Evolutionary conservation across 306 rosid genomes (phyloP).

Genomic region (Lagenaria siceraria): DNA sequence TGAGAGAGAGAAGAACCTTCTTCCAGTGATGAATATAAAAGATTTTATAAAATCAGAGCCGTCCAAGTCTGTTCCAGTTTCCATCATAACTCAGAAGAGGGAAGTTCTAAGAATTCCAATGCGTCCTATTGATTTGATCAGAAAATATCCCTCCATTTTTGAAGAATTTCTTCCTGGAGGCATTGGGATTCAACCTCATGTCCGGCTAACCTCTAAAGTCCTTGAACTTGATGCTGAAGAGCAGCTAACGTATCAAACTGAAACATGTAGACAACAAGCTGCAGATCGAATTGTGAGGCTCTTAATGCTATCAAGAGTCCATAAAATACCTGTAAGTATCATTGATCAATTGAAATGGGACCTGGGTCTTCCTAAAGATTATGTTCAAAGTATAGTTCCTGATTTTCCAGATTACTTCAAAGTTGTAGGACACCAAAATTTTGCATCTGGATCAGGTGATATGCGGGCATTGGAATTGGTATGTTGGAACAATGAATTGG

Average conservation of each 20-base stretch:
- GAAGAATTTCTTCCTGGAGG: constrained; percentile 44
- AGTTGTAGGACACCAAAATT: constrained; percentile 8
- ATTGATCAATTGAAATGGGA: constrained; percentile 53
- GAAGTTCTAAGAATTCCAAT: constrained; percentile 37
- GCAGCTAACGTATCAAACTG: constrained; percentile 28
- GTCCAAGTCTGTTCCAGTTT: constrained; percentile 60
- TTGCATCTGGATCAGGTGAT: constrained; percentile 7
- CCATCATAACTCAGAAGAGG: constrained; percentile 31
- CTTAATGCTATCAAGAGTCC: constrained; percentile 46
- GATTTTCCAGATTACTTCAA: constrained; percentile 75
- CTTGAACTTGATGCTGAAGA: constrained; percentile 43
- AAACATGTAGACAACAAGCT: constrained; percentile 30
- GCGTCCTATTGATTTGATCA: constrained; percentile 57
- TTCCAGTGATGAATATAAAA: constrained; percentile 37
- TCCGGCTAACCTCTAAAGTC: constrained; percentile 36
- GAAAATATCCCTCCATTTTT: constrained; percentile 56
- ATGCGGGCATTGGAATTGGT: constrained; percentile 51
- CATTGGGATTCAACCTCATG: constrained; percentile 31
- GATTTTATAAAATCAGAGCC: constrained; percentile 52
- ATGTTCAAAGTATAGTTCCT: constrained; percentile 22
- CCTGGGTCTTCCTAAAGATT: constrained; percentile 65
- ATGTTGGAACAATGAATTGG: constrained; percentile 60
- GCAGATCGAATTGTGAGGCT: constrained; percentile 60
- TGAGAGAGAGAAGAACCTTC: constrained; percentile 58
- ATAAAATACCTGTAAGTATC: constrained; percentile 32